These are phyloP conservation scores for Xylaria longipes DNA, from an alignment of 495 filamentous ascomycete species.

Conservation along the genomic window DNA sequence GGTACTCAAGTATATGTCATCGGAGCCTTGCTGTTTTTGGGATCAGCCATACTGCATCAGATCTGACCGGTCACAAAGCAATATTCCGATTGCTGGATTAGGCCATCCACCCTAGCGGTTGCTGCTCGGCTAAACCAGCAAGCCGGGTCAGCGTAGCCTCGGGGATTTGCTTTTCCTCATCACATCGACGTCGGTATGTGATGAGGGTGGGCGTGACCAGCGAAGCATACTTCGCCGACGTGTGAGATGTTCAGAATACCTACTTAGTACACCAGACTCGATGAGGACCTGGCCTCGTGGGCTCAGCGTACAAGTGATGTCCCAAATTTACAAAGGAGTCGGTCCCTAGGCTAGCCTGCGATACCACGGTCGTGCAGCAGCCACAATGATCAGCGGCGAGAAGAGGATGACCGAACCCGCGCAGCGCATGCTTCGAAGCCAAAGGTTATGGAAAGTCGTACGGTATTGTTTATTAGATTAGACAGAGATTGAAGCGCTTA, in stretches of 20 bases:
- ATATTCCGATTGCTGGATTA: conserved; percentile 5
- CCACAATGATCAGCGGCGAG: conserved; percentile 21
- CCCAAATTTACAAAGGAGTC: background rate
- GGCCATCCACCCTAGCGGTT: background rate
- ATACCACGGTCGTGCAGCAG: conserved; percentile 10
- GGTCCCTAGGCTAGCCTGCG: background rate
- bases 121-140: background rate
- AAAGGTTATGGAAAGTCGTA: conserved; percentile 1
- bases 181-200: conserved; percentile 11
- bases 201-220: conserved; percentile 4
- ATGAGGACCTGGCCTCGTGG: background rate
- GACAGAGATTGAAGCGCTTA: conserved; percentile 4
- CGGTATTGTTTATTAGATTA: conserved; percentile 13
- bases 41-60: conserved; percentile 14
- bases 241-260: background rate
- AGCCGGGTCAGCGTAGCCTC: conserved; percentile 16
- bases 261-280: background rate
- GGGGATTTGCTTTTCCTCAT: conserved; percentile 14
- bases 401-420: conserved; percentile 23
- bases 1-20: conserved; percentile 4
- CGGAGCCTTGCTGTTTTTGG: conserved; percentile 19
- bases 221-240: background rate
- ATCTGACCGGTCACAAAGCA: conserved; percentile 20
- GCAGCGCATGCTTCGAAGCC: conserved; percentile 13
- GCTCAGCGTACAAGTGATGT: background rate